Evolutionary conservation across 129 eudicot genomes (phyloP).

Genomic region (Pulicaria dysenterica): DNA sequence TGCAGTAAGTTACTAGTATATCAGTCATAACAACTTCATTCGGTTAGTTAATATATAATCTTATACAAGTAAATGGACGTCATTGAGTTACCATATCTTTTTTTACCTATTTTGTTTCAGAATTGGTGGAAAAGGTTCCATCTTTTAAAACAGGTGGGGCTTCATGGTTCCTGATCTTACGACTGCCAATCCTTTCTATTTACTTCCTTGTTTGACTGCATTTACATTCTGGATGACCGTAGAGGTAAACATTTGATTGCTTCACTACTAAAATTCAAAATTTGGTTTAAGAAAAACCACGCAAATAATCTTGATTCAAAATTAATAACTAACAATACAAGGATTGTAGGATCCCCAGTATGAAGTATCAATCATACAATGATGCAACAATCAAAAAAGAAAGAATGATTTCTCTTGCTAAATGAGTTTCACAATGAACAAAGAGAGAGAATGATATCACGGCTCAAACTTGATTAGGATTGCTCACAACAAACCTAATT

Average conservation of each 20-base stretch:
- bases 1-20: conserved; percentile 64
- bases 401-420: too few species aligned
- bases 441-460: too few species aligned
- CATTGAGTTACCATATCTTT: background rate
- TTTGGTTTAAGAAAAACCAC: too few species aligned
- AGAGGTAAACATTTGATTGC: conserved; percentile 55
- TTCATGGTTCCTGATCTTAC: conserved; percentile 94
- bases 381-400: too few species aligned
- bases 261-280: background rate
- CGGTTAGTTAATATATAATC: background rate
- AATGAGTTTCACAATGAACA: too few species aligned
- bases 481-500: too few species aligned
- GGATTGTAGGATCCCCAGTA: too few species aligned
- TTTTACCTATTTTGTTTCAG: conserved; percentile 19
- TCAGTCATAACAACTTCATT: background rate
- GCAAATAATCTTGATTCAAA: too few species aligned
- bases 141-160: conserved; percentile 80
- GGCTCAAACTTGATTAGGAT: too few species aligned
- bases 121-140: conserved; percentile 95
- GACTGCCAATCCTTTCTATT: conserved; percentile 71
- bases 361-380: too few species aligned
- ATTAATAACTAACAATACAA: too few species aligned
- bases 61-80: background rate
- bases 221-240: conserved; percentile 76
- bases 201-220: conserved; percentile 78